Conservation (phyloP, 257 asterid genomes). For the Solanum ossicruentum region DNA sequence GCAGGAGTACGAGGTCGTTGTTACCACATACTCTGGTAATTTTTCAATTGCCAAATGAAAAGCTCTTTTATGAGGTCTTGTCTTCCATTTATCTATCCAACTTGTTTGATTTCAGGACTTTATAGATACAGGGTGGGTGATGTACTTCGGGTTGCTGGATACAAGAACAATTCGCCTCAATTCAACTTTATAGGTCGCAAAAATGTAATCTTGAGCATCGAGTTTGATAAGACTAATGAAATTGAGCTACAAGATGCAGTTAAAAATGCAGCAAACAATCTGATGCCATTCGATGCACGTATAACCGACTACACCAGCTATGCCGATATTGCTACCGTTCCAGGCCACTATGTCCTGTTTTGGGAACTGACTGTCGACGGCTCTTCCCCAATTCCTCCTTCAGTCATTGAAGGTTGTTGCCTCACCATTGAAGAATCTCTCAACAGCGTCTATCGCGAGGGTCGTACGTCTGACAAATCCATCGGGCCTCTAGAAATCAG, state of each 20-base stretch:
- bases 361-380: conserved; percentile 2
- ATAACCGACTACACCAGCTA: conserved; percentile 73
- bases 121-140: background rate
- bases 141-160: background rate
- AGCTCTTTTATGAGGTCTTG: fast-evolving
- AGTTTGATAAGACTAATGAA: conserved; percentile 68
- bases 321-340: conserved; percentile 42
- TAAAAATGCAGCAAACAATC: conserved; percentile 11
- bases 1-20: background rate
- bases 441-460: conserved; percentile 58
- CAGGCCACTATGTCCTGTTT: conserved; percentile 59
- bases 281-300: conserved; percentile 43
- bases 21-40: background rate
- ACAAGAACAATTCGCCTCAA: background rate
- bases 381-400: conserved; percentile 46
- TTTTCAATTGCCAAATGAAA: background rate
- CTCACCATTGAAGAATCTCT: conserved; percentile 18
- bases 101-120: background rate
- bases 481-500: conserved; percentile 72
- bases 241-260: conserved; percentile 67
- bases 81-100: background rate
- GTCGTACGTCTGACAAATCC: conserved; percentile 45
- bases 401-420: conserved; percentile 70
- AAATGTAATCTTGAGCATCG: background rate
- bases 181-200: background rate